phyloP scores from a whole-genome alignment of 495 filamentous ascomycete genomes.

The Friedmanniomyces endolithicus region DNA sequence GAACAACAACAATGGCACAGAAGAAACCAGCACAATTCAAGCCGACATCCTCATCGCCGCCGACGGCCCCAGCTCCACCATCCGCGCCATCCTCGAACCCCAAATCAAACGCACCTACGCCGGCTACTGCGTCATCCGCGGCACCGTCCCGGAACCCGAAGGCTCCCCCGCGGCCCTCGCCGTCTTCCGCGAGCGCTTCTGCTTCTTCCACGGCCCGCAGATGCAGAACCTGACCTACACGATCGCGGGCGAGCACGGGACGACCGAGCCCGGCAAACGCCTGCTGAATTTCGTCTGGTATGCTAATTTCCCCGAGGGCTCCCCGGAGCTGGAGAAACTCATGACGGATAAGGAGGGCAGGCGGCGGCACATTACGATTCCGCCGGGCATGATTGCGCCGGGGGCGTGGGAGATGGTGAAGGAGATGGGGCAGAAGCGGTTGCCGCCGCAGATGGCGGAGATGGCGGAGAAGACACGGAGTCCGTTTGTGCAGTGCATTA shows the following conservation, averaged over 20 bases:
- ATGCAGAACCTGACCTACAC: slow-evolving; percentile 40
- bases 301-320: slow-evolving; percentile 38
- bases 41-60: slow-evolving; percentile 43
- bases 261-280: slow-evolving; percentile 35
- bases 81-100: slow-evolving; percentile 37
- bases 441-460: slow-evolving; percentile 44
- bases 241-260: slow-evolving; percentile 41
- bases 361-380: slow-evolving; percentile 37
- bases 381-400: slow-evolving; percentile 35
- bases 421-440: slow-evolving; percentile 28
- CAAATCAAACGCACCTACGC: slow-evolving; percentile 39
- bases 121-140: slow-evolving; percentile 44
- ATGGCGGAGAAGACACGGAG: slow-evolving; percentile 35
- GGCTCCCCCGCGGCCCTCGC: slow-evolving; percentile 22
- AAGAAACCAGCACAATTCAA: slow-evolving; percentile 20
- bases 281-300: slow-evolving; percentile 50
- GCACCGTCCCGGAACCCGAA: slow-evolving; percentile 37
- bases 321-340: slow-evolving; percentile 36
- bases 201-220: slow-evolving; percentile 36
- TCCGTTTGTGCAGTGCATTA: slow-evolving; percentile 46
- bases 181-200: slow-evolving; percentile 31
- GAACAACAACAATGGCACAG: slow-evolving; percentile 23
- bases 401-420: slow-evolving; percentile 37
- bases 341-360: slow-evolving; percentile 42
- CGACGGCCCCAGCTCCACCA: slow-evolving; percentile 43